A percentile compares a stretch with the other conserved stretches of the same genome.
Evolutionary conservation across 495 filamentous ascomycete genomes (phyloP).

Genomic region (Clavariopsis aquatica): DNA sequence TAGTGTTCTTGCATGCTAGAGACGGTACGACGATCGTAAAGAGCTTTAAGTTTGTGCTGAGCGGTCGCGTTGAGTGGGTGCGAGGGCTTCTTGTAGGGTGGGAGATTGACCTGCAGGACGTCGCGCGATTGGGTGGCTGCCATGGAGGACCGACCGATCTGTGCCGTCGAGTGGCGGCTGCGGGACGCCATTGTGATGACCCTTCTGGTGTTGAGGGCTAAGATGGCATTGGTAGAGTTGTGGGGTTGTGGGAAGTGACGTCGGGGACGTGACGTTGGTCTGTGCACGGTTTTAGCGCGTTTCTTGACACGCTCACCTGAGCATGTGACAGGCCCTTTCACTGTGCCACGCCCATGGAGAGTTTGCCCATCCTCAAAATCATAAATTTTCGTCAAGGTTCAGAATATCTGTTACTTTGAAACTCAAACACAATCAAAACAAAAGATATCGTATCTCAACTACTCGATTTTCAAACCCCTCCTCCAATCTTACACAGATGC

Average conservation of each 20-base stretch:
- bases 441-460: no score
- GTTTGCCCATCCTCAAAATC: no score
- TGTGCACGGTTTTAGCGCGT: background rate
- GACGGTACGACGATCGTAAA: slow-evolving; percentile 12
- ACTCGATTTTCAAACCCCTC: no score
- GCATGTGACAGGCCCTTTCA: slow-evolving; percentile 2
- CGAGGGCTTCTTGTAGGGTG: slow-evolving; percentile 42
- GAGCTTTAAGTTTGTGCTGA: slow-evolving; percentile 35
- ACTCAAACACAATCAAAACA: no score
- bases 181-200: slow-evolving; percentile 16
- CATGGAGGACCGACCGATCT: background rate
- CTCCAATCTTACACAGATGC: no score
- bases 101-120: slow-evolving; percentile 19
- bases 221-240: background rate
- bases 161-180: background rate
- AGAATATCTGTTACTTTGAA: no score
- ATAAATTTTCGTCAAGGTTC: no score
- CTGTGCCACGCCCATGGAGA: no score
- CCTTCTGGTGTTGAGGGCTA: background rate
- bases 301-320: background rate
- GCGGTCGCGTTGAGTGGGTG: slow-evolving; percentile 40
- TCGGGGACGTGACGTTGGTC: background rate
- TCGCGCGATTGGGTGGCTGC: slow-evolving; percentile 9
- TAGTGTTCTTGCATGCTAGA: slow-evolving; percentile 32
- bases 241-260: background rate